Evolutionary conservation across 2,329 filamentous ascomycete genomes (phyloP).

Genomic region (Claviceps pusilla): DNA sequence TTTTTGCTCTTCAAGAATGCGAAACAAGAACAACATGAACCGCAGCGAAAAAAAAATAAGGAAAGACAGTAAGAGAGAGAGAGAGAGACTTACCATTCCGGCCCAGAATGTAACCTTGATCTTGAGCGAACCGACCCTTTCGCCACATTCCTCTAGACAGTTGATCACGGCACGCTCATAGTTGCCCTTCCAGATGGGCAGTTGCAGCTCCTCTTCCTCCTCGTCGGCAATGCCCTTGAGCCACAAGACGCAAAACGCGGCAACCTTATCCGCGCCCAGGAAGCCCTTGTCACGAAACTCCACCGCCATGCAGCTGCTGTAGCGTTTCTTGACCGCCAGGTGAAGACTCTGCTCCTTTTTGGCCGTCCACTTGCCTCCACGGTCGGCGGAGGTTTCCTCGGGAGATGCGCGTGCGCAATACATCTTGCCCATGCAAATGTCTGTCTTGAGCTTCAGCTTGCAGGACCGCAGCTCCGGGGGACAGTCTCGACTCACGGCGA

Average conservation of each 20-base stretch:
- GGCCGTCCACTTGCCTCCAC: slow-evolving; percentile 36
- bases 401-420: slow-evolving; percentile 21
- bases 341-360: slow-evolving; percentile 28
- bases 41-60: too few relatives aligned
- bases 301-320: slow-evolving; percentile 39
- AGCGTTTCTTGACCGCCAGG: slow-evolving; percentile 46
- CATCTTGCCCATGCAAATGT: slow-evolving; percentile 43
- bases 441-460: slow-evolving; percentile 45
- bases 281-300: slow-evolving; percentile 28
- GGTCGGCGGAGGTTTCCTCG: slow-evolving; percentile 10
- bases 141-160: slow-evolving; percentile 29
- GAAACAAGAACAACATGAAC: too few relatives aligned
- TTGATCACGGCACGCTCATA: slow-evolving; percentile 31
- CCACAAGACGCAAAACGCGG: slow-evolving; percentile 52
- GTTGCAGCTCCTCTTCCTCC: slow-evolving; percentile 39
- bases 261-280: slow-evolving; percentile 35
- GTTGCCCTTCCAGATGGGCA: slow-evolving; percentile 52
- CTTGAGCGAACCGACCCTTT: slow-evolving; percentile 31
- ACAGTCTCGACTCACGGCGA: slow-evolving; percentile 27
- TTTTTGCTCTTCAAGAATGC: not conserved
- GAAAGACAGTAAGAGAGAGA: too few relatives aligned
- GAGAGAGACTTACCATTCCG: slow-evolving; percentile 17
- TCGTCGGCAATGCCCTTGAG: slow-evolving; percentile 55
- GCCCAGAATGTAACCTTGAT: slow-evolving; percentile 21
- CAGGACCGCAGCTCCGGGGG: slow-evolving; percentile 31